Evolutionary conservation across 2,329 filamentous ascomycete species (phyloP).

Genomic region (Cladophialophora chaetospira): DNA sequence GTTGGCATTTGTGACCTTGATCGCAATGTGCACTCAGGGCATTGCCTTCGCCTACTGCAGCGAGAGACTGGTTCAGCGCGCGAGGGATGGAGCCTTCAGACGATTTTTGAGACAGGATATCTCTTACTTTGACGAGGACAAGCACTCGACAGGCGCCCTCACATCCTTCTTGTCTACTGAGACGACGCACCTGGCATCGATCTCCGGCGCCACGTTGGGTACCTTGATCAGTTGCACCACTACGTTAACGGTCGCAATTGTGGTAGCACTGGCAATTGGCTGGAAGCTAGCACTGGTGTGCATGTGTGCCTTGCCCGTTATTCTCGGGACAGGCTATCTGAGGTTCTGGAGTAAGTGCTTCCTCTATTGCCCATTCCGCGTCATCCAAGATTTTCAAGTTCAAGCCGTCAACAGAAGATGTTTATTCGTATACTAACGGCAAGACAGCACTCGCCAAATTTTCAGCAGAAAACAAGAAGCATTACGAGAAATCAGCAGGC

Average conservation of each 20-base stretch:
- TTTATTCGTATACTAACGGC: too few relatives aligned
- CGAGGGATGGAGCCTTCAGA: constrained; percentile 79
- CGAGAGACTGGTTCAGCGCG: constrained; percentile 80
- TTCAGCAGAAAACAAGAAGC: constrained; percentile 74
- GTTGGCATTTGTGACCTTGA: constrained; percentile 72
- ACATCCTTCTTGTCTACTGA: constrained; percentile 88
- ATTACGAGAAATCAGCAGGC: constrained; percentile 77
- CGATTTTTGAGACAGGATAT: constrained; percentile 91
- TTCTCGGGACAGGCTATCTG: constrained; percentile 81
- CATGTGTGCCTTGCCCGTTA: constrained; percentile 73
- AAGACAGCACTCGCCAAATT: constrained; percentile 80
- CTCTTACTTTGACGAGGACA: constrained; percentile 83
- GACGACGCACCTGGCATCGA: constrained; percentile 82
- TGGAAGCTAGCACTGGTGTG: constrained; percentile 90
- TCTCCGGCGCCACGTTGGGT: constrained; percentile 84
- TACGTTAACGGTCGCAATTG: constrained; percentile 74
- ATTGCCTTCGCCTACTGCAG: constrained; percentile 79
- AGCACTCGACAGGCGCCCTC: constrained; percentile 85
- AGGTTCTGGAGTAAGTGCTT: too few relatives aligned
- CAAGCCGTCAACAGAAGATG: too few relatives aligned
- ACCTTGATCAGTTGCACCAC: constrained; percentile 79
- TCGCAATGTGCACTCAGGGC: constrained; percentile 70
- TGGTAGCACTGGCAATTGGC: constrained; percentile 71
- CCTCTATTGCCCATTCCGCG: too few relatives aligned
- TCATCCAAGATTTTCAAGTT: too few relatives aligned